Evolutionary conservation across 148 eudicot species (phyloP).

Genomic region (Rhododendron ferrugineum): DNA sequence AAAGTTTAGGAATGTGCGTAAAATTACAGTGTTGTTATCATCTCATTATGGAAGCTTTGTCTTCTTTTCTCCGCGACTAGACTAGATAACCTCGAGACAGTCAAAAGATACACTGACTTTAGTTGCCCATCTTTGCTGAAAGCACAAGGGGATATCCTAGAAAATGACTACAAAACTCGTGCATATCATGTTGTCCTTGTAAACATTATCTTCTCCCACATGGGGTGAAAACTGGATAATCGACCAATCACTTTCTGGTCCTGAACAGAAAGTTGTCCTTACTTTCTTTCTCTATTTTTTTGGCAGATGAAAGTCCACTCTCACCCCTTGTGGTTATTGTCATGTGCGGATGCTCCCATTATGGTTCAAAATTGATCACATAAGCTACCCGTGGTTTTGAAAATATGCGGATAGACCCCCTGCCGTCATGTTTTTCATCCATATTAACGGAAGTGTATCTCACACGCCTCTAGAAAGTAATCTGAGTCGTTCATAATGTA

Average conservation of each 20-base stretch:
- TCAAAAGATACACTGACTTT: not conserved
- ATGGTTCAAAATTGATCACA: too few relatives aligned
- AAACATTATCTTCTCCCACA: slow-evolving; percentile 8
- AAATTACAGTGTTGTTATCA: not conserved
- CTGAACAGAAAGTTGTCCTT: not conserved
- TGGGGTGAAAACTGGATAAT: not conserved
- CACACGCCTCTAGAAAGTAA: too few relatives aligned
- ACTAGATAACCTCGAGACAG: not conserved
- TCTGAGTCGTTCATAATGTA: too few relatives aligned
- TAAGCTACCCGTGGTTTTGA: too few relatives aligned
- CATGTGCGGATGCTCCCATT: too few relatives aligned
- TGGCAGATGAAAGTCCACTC: too few relatives aligned
- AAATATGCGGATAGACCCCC: too few relatives aligned
- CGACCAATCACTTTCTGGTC: not conserved
- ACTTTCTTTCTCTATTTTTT: not conserved
- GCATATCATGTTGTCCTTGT: slow-evolving; percentile 1
- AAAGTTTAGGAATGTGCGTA: not conserved
- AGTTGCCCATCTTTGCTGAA: slow-evolving; percentile 14
- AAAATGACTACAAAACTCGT: not conserved
- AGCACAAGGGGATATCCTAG: not conserved
- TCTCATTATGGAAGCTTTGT: not conserved
- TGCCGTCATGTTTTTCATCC: too few relatives aligned
- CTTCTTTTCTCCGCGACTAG: not conserved
- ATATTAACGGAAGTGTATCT: too few relatives aligned
- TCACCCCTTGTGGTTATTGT: too few relatives aligned